Evolutionary conservation across 2,329 filamentous ascomycete genomes (phyloP), one percentile per base, ranked within the genome.

Genomic region (Botryotinia calthae): DNA sequence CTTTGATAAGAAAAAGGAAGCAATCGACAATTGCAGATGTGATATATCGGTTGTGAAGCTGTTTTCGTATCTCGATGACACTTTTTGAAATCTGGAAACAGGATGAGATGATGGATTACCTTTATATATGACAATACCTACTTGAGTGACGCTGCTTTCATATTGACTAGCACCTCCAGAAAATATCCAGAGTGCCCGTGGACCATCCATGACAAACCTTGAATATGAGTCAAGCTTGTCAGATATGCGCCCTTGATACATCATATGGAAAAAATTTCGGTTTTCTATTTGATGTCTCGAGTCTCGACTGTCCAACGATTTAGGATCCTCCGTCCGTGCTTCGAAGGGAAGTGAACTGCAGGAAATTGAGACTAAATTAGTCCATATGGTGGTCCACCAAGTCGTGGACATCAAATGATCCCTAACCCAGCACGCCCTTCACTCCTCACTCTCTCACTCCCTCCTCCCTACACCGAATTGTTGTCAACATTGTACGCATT

Each of bases 11-110:
- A 16, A 54, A 16, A 54, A 5, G 48, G 46, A 51, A 64, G 44
- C 1, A 70, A 44, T 63, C 63, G 44, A 67, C 28, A 70, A 65
- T 69, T 75, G 69, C 48, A 64, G 48, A n/a, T 40, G 1, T 73
- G 70, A 68, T 74, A 68, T 74, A 73, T 72, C 74, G 72, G 31
- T 44, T 31, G 37, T 28, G 34, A 56, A 22, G 48, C 48, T 54
- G 64, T 42, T 56, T 67, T 42, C 64, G 31, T 56, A n/a, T 63
- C 16, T 63, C 14, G 31, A 37, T 66, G 31, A 40, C 2, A 20
- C 44, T 28, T 54, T 51, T 51, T 4, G 31, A 54, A 40, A 37
- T 28, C 64, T 54, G 46, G 31, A 66, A 66, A 54, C 64, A 20
- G 31, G 25, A 54, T 9, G 37, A 54, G 66, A 68, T 25, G 12